phyloP scores from a whole-genome alignment of 2,329 filamentous ascomycete species.

The Venturiaceae sp. region DNA sequence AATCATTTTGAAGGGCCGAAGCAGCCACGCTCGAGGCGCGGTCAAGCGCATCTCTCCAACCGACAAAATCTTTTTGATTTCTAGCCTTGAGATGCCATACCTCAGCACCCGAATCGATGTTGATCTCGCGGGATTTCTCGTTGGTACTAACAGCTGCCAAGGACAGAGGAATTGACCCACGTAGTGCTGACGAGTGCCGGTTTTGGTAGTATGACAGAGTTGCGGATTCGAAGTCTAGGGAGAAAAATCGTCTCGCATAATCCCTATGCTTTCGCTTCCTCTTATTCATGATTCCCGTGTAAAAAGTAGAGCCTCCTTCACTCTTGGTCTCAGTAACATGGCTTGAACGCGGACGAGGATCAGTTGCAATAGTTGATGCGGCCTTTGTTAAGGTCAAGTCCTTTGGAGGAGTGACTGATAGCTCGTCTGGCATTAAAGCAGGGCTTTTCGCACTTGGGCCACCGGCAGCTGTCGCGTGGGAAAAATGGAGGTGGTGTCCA shows the following conservation, averaged over 20 bases:
- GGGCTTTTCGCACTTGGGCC: constrained; percentile 29
- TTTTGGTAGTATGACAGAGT: constrained; percentile 96
- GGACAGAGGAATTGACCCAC: constrained; percentile 85
- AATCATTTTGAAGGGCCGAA: constrained; percentile 15
- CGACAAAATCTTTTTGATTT: constrained; percentile 74
- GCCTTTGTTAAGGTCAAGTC: constrained; percentile 6
- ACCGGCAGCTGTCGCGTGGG: constrained; percentile 41
- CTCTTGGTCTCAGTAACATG: constrained; percentile 18
- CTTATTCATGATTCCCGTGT: constrained; percentile 81
- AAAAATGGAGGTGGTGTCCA: constrained; percentile 56
- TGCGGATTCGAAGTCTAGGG: constrained; percentile 85
- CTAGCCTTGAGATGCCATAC: constrained; percentile 88
- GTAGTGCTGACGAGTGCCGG: constrained; percentile 80
- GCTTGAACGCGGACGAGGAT: constrained; percentile 29
- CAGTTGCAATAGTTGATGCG: constrained; percentile 18
- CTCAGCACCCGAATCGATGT: constrained; percentile 92
- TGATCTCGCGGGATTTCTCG: constrained; percentile 81
- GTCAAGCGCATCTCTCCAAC: constrained; percentile 81
- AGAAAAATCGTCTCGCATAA: constrained; percentile 89
- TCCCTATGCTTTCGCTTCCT: constrained; percentile 89
- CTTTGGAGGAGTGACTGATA: constrained; percentile 40
- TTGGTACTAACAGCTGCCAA: constrained; percentile 86
- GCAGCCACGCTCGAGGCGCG: constrained; percentile 54
- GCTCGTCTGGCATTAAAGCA: constrained; percentile 33
- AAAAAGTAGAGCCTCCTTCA: constrained; percentile 44